Percentiles rank a stretch among this genome's conserved stretches.
These are phyloP conservation scores for Termitomyces sp. DNA, from an alignment of 768 basidiomycete genomes.

Conservation along the genomic window DNA sequence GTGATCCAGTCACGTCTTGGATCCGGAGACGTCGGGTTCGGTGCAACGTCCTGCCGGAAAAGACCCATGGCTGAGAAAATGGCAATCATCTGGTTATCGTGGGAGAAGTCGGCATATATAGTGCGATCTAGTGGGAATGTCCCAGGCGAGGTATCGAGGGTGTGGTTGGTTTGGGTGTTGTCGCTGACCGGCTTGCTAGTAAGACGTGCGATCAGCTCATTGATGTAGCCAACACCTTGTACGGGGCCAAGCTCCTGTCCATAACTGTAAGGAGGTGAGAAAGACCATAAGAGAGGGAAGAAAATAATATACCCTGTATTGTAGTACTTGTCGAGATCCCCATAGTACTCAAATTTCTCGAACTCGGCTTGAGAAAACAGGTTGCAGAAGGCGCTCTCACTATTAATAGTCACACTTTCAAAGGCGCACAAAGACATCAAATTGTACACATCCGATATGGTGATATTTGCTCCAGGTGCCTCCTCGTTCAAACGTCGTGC, in stretches of 20 bases:
- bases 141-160: slow-evolving; percentile 52
- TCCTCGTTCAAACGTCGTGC: slow-evolving; percentile 53
- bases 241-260: slow-evolving; percentile 67
- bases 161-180: slow-evolving; percentile 71
- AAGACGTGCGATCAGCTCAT: slow-evolving; percentile 83
- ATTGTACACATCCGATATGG: slow-evolving; percentile 44
- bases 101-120: slow-evolving; percentile 77
- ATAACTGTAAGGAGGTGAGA: slow-evolving; percentile 37
- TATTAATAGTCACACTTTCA: slow-evolving; percentile 55
- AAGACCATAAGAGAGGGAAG: neutral
- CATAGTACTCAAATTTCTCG: slow-evolving; percentile 58
- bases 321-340: slow-evolving; percentile 78
- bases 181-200: slow-evolving; percentile 59
- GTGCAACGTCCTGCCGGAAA: slow-evolving; percentile 31
- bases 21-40: slow-evolving; percentile 29
- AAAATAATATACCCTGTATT: slow-evolving; percentile 51
- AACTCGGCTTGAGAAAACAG: slow-evolving; percentile 68
- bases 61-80: slow-evolving; percentile 64
- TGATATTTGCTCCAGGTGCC: slow-evolving; percentile 60
- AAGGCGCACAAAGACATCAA: slow-evolving; percentile 79
- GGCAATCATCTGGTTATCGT: slow-evolving; percentile 82
- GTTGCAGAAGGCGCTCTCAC: slow-evolving; percentile 61
- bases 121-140: slow-evolving; percentile 70
- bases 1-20: slow-evolving; percentile 45
- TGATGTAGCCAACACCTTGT: slow-evolving; percentile 84